Percentiles rank a stretch among this genome's conserved stretches.
Evolutionary conservation across 257 asterid genomes (phyloP).

Genomic region (Scutellaria baicalensis): DNA sequence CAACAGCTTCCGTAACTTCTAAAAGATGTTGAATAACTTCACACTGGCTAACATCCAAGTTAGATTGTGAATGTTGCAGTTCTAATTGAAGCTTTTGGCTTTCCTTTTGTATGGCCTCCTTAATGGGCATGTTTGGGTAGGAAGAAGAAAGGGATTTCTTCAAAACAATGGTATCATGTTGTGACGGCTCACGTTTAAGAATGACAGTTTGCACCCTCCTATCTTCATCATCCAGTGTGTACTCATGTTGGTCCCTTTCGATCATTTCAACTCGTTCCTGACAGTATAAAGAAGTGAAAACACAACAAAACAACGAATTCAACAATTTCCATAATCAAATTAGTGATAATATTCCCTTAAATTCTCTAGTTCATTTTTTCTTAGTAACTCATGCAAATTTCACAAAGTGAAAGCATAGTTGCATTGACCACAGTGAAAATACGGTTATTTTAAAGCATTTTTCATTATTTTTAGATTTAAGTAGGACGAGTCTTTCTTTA

Average conservation of each 20-base stretch:
- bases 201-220: slow-evolving; percentile 70
- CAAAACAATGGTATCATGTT: slow-evolving; percentile 49
- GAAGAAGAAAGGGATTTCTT: slow-evolving; percentile 85
- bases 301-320: neutral
- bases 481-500: neutral
- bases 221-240: slow-evolving; percentile 76
- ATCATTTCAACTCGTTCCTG: slow-evolving; percentile 79
- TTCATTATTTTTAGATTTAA: neutral
- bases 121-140: slow-evolving; percentile 65
- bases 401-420: neutral
- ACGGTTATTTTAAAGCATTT: neutral
- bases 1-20: slow-evolving; percentile 80
- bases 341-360: neutral
- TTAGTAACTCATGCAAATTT: neutral
- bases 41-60: slow-evolving; percentile 70
- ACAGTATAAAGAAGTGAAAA: neutral
- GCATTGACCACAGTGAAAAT: neutral
- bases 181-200: slow-evolving; percentile 68
- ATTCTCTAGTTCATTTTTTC: neutral
- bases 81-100: slow-evolving; percentile 78
- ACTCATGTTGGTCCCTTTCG: slow-evolving; percentile 69
- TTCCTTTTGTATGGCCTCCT: slow-evolving; percentile 65
- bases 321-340: neutral
- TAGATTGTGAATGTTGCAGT: slow-evolving; percentile 77
- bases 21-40: slow-evolving; percentile 89